Conservation (phyloP, 2,329 filamentous ascomycete species). For the Leptographium radiaticola region DNA sequence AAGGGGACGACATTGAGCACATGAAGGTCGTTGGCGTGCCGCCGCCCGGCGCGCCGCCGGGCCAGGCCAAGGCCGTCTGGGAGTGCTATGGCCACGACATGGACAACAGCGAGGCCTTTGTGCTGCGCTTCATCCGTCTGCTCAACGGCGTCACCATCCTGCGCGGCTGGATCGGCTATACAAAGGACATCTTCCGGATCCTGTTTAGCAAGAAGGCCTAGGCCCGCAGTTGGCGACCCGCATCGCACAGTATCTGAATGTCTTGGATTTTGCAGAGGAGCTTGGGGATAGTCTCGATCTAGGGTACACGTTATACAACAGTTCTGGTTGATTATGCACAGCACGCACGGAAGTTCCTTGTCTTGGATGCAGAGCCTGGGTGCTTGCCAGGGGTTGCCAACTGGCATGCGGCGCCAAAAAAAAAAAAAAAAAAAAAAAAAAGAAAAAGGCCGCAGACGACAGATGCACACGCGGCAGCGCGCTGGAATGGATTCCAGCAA, state of each 20-base stretch:
- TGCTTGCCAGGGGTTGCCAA: no score
- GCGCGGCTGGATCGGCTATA: conserved; percentile 41
- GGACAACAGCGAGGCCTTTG: conserved; percentile 41
- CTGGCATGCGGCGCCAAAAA: no score
- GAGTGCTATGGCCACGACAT: conserved; percentile 49
- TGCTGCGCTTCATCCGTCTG: conserved; percentile 36
- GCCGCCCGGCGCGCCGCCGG: neutral
- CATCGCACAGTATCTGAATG: no score
- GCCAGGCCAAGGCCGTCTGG: conserved; percentile 34
- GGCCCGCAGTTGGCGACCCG: no score
- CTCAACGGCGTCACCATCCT: conserved; percentile 35
- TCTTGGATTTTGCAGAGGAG: no score
- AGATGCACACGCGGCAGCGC: neutral
- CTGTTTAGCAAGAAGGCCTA: neutral
- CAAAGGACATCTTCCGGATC: conserved; percentile 19
- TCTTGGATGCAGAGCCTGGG: no score
- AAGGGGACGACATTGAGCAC: conserved; percentile 17
- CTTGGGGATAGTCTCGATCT: no score
- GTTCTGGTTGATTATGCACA: no score
- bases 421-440: no score
- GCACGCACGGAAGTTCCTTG: no score
- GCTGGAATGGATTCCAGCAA: neutral
- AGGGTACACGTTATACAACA: no score
- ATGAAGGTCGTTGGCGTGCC: conserved; percentile 8
- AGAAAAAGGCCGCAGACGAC: neutral